A percentile compares a stretch with the other conserved stretches of the same genome.
Conservation (phyloP, 2,329 filamentous ascomycete genomes). For the Furcasterigmium sp. region DNA sequence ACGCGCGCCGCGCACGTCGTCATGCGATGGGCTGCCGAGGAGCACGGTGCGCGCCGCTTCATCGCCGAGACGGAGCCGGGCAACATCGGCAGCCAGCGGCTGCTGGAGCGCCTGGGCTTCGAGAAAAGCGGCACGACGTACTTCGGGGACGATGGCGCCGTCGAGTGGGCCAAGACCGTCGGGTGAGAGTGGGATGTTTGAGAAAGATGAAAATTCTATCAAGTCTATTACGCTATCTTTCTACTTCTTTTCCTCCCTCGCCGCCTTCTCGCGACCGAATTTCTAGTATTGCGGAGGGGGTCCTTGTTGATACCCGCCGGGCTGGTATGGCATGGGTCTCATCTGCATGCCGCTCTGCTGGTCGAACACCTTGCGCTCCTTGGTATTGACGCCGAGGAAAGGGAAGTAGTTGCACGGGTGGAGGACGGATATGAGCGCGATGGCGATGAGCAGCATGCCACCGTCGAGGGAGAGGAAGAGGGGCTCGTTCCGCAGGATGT, state of each 20-base stretch:
- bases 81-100: slow-evolving; percentile 9
- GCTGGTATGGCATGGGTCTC: too few species aligned
- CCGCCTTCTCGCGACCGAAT: too few species aligned
- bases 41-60: slow-evolving; percentile 11
- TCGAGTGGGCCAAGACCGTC: slow-evolving; percentile 7
- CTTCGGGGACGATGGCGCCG: slow-evolving; percentile 4
- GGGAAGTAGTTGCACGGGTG: slow-evolving; percentile 1
- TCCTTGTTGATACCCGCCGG: too few species aligned
- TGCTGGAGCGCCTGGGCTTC: slow-evolving; percentile 9
- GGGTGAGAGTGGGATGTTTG: too few species aligned
- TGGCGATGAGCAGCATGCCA: background rate
- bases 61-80: slow-evolving; percentile 12
- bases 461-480: background rate
- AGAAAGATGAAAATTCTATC: too few species aligned
- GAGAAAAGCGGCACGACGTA: slow-evolving; percentile 4
- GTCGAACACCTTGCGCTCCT: too few species aligned
- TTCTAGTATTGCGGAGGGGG: too few species aligned
- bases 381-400: background rate
- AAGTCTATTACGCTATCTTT: too few species aligned
- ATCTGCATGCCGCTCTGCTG: too few species aligned
- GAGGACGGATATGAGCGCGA: background rate
- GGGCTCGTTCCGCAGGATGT: background rate
- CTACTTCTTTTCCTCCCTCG: too few species aligned
- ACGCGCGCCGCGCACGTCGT: slow-evolving; percentile 8
- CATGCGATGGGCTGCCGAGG: slow-evolving; percentile 12